phyloP scores from a whole-genome alignment of 768 basidiomycete species.

The Tephrocybe sp. region DNA sequence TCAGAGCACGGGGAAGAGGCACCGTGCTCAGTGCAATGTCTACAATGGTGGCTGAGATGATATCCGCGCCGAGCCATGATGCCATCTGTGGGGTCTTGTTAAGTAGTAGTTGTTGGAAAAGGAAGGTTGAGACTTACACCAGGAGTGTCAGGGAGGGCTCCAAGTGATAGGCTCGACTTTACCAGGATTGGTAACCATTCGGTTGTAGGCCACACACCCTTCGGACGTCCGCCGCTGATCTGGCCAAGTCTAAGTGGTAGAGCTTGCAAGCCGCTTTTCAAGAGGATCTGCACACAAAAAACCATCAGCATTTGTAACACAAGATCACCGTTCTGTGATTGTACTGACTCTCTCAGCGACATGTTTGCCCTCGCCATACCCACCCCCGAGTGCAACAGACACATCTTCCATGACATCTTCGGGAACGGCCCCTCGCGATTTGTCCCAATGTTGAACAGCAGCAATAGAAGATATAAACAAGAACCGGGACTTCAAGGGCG shows the following conservation, averaged over 20 bases:
- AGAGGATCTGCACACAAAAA: slow-evolving; percentile 24
- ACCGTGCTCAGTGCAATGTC: slow-evolving; percentile 25
- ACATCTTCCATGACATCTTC: slow-evolving; percentile 31
- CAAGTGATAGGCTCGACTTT: slow-evolving; percentile 32
- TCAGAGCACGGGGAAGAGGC: slow-evolving; percentile 20
- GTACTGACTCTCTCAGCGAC: slow-evolving; percentile 30
- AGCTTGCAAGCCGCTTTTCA: slow-evolving; percentile 27
- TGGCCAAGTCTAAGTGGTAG: slow-evolving; percentile 36
- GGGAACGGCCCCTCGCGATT: slow-evolving; percentile 25
- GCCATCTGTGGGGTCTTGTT: slow-evolving; percentile 12
- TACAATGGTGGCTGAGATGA: slow-evolving; percentile 24
- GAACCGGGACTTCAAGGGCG: slow-evolving; percentile 19
- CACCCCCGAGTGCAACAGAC: slow-evolving; percentile 25
- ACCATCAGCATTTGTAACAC: neutral
- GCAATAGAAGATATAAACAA: slow-evolving; percentile 34
- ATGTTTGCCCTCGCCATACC: slow-evolving; percentile 34
- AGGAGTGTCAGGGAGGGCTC: slow-evolving; percentile 24
- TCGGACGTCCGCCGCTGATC: slow-evolving; percentile 31
- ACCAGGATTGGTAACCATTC: slow-evolving; percentile 41
- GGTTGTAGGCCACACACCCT: slow-evolving; percentile 37
- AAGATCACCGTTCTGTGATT: neutral
- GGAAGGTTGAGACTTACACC: too few species aligned
- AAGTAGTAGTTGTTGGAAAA: neutral
- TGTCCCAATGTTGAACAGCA: slow-evolving; percentile 21
- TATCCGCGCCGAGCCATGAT: slow-evolving; percentile 30